Evolutionary conservation across 1,284 basidiomycete species (phyloP).

Genomic region (Boletus mariae): DNA sequence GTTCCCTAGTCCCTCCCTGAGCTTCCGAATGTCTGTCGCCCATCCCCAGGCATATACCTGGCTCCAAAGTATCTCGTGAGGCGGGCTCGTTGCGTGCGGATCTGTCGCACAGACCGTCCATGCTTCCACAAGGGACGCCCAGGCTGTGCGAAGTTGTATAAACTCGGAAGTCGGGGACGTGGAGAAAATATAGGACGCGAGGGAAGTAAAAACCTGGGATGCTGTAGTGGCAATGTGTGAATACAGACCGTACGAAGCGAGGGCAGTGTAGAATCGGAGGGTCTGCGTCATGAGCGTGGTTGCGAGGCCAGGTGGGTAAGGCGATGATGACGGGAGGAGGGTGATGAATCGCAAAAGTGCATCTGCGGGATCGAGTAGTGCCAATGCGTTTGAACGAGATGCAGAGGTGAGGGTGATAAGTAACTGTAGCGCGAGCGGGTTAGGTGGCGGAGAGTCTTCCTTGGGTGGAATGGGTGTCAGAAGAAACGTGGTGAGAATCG

Average conservation of each 20-base stretch:
- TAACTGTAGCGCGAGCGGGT: conserved; percentile 56
- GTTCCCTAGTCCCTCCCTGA: conserved; percentile 18
- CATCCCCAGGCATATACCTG: conserved; percentile 77
- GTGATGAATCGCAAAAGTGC: conserved; percentile 76
- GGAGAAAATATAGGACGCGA: conserved; percentile 45
- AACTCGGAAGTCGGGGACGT: background rate
- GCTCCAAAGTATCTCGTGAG: conserved; percentile 88
- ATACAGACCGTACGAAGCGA: conserved; percentile 80
- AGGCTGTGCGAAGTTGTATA: conserved; percentile 41
- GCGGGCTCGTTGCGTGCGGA: conserved; percentile 83
- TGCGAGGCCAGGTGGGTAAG: conserved; percentile 43
- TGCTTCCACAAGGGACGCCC: conserved; percentile 53
- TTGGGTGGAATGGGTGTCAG: conserved; percentile 45
- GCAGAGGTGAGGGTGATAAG: conserved; percentile 60
- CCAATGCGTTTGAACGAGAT: conserved; percentile 64
- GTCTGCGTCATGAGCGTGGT: conserved; percentile 53
- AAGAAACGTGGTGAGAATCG: conserved; percentile 54
- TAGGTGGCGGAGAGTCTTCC: conserved; percentile 35
- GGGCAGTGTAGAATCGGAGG: conserved; percentile 60
- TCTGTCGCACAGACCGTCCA: conserved; percentile 87
- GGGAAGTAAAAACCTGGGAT: conserved; percentile 46
- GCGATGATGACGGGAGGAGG: conserved; percentile 51
- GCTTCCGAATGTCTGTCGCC: conserved; percentile 53
- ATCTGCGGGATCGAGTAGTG: conserved; percentile 56
- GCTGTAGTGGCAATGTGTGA: conserved; percentile 63